Percentiles rank a stretch among this genome's conserved stretches.
These are phyloP conservation scores for Rhodotorula sp. DNA, from an alignment of 1,284 basidiomycete genomes.

Conservation along the genomic window DNA sequence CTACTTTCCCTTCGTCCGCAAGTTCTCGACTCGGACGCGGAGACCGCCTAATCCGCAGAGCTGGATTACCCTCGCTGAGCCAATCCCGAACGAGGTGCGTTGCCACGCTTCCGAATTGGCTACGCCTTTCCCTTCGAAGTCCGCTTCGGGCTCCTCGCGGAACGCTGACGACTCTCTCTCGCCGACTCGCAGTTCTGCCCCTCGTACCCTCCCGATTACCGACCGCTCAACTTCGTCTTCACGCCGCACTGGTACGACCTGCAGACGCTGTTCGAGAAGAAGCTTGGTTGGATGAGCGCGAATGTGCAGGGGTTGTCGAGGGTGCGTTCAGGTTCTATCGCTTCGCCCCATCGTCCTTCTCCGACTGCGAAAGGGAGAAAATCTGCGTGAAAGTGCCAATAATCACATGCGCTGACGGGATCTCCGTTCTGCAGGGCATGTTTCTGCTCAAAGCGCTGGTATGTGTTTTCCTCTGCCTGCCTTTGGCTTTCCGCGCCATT, in stretches of 20 bases:
- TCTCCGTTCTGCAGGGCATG: slow-evolving; percentile 63
- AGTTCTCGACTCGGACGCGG: slow-evolving; percentile 67
- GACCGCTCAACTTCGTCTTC: slow-evolving; percentile 73
- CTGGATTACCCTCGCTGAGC: slow-evolving; percentile 69
- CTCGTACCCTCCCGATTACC: slow-evolving; percentile 53
- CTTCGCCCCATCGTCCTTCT: background rate
- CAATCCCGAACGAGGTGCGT: slow-evolving; percentile 83
- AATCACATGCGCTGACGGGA: background rate
- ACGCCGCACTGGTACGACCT: slow-evolving; percentile 96
- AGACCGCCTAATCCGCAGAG: slow-evolving; percentile 44
- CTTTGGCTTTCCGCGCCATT: background rate
- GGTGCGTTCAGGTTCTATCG: slow-evolving; percentile 56
- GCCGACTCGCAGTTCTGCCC: slow-evolving; percentile 39
- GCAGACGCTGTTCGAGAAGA: slow-evolving; percentile 75
- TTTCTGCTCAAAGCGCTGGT: slow-evolving; percentile 68
- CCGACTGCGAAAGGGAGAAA: background rate
- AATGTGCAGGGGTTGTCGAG: slow-evolving; percentile 85
- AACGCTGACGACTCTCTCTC: background rate
- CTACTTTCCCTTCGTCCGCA: slow-evolving; percentile 75
- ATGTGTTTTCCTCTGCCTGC: background rate
- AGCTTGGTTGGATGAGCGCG: slow-evolving; percentile 75
- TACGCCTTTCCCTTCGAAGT: too few relatives aligned
- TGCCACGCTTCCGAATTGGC: too few relatives aligned
- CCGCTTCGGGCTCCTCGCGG: too few relatives aligned
- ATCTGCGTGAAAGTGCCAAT: background rate